Conservation (phyloP, 148 eudicot species). For the Silene conica region DNA sequence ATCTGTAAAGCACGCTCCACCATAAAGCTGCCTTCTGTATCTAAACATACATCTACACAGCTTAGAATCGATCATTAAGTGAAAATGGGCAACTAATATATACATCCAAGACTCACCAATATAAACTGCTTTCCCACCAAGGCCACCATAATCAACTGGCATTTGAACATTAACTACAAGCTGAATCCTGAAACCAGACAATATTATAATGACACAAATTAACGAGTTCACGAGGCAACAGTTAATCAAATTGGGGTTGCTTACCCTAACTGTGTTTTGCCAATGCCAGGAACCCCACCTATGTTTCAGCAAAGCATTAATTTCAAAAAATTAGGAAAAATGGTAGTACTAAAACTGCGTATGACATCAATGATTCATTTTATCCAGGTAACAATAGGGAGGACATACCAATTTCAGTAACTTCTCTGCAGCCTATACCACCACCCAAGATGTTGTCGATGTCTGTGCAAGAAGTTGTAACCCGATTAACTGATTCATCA, state of each 20-base stretch:
- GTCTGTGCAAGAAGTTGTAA: constrained; percentile 83
- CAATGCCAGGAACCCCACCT: constrained; percentile 98
- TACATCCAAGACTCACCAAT: constrained; percentile 46
- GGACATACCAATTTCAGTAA: constrained; percentile 85
- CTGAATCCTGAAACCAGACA: constrained; percentile 66
- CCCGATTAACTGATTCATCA: constrained; percentile 47
- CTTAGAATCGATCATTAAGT: constrained; percentile 23
- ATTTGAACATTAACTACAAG: constrained; percentile 93
- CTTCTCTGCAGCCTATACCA: constrained; percentile 87
- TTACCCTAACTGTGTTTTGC: constrained; percentile 96
- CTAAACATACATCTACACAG: constrained; percentile 38
- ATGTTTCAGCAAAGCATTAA: constrained; percentile 14
- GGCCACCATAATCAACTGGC: constrained; percentile 74
- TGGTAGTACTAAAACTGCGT: neutral
- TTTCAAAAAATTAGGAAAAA: constrained; percentile 7
- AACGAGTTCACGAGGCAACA: neutral
- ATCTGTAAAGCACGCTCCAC: constrained; percentile 93
- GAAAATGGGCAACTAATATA: constrained; percentile 6
- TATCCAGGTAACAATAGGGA: neutral
- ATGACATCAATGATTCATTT: constrained; percentile 1
- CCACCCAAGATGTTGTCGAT: constrained; percentile 83
- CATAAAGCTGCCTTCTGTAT: constrained; percentile 98
- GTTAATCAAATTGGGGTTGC: constrained; percentile 12
- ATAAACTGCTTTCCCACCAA: constrained; percentile 84
- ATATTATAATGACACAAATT: constrained; percentile 13